A percentile compares a stretch with the other conserved stretches of the same genome.
These are phyloP conservation scores for grape (Vitis vinifera) DNA, from an alignment of 164 flowering plant species.

Conservation along the genomic window DNA sequence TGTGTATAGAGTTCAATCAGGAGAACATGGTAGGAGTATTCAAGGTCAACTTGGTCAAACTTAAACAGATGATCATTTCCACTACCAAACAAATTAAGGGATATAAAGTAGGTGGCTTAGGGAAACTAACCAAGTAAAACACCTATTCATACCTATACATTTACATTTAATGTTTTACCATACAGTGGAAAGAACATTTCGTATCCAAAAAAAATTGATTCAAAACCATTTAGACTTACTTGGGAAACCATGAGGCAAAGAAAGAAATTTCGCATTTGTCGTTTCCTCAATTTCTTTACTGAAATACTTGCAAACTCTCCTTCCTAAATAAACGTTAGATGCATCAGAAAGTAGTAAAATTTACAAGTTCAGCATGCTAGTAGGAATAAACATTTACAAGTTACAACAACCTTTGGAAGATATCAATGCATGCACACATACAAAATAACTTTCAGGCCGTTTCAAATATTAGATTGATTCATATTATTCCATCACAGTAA, in stretches of 20 bases:
- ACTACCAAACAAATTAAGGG: background rate
- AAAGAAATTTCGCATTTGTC: constrained; percentile 92
- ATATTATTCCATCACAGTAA: background rate
- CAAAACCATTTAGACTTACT: constrained; percentile 37
- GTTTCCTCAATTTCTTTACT: constrained; percentile 76
- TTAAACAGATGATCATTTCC: too few species aligned
- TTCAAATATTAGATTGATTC: background rate
- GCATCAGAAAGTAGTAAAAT: background rate
- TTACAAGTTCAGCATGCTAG: background rate
- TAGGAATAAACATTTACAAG: background rate
- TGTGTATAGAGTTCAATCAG: too few species aligned
- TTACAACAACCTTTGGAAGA: background rate
- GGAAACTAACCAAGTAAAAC: background rate
- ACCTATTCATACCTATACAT: background rate
- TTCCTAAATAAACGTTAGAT: constrained; percentile 45
- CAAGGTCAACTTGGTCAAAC: too few species aligned
- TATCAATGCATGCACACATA: background rate
- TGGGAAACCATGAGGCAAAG: constrained; percentile 96
- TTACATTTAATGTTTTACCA: background rate
- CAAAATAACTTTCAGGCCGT: background rate
- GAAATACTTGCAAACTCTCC: constrained; percentile 78
- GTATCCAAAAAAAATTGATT: too few species aligned
- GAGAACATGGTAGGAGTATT: too few species aligned
- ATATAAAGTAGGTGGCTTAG: background rate
- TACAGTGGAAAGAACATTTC: background rate